These are phyloP conservation scores for Phytophthora multivora DNA, from an alignment of 352 stramenopile genomes.

Conservation along the genomic window DNA sequence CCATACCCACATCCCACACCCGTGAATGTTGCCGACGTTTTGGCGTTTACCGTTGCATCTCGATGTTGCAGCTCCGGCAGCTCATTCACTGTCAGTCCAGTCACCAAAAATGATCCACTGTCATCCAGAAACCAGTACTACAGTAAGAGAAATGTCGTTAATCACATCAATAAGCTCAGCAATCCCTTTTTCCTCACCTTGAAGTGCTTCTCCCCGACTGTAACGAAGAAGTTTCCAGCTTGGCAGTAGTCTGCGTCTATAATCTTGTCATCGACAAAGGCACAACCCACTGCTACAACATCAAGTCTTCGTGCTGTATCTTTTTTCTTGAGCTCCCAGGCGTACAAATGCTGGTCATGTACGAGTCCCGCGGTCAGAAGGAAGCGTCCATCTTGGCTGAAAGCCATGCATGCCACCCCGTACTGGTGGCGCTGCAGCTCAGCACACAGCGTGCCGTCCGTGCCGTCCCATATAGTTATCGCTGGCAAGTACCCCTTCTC, in stretches of 20 bases:
- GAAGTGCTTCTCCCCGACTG: constrained; percentile 80
- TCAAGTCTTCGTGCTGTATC: constrained; percentile 18
- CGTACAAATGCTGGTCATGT: constrained; percentile 83
- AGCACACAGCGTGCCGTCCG: constrained; percentile 75
- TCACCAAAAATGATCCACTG: constrained; percentile 52
- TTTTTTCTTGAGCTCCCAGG: constrained; percentile 64
- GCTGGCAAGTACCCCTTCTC: constrained; percentile 84
- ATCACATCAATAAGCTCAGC: background rate
- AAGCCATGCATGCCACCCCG: constrained; percentile 80
- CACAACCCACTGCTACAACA: constrained; percentile 44
- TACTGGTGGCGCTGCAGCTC: constrained; percentile 87
- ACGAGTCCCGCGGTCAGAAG: constrained; percentile 79
- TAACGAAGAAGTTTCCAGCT: constrained; percentile 82
- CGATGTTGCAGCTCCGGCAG: constrained; percentile 67
- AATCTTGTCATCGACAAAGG: constrained; percentile 71
- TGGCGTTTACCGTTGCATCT: constrained; percentile 61
- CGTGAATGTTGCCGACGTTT: constrained; percentile 71
- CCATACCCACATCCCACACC: constrained; percentile 70
- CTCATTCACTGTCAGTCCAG: constrained; percentile 55
- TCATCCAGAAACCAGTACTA: constrained; percentile 82
- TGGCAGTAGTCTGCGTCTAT: constrained; percentile 71
- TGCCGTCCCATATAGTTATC: constrained; percentile 88
- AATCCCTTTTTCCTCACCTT: constrained; percentile 39
- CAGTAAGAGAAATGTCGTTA: constrained; percentile 1
- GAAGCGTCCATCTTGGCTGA: constrained; percentile 64